Evolutionary conservation across 176 grass and related monocot genomes (phyloP).

Genomic region (Pharus latifolius): DNA sequence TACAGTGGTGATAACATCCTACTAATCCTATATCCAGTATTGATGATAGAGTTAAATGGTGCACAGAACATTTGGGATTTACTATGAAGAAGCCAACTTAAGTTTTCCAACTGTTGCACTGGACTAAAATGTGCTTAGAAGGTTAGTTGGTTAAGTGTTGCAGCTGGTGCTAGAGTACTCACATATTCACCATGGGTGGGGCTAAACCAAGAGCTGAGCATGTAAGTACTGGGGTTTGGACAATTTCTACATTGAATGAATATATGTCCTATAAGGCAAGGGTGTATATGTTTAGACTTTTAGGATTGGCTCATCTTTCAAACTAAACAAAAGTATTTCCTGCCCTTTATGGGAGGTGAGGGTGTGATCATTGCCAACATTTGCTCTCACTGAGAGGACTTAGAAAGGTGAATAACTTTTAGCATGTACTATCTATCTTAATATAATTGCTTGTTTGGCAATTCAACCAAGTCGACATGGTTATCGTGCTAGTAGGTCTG

Average conservation of each 20-base stretch:
- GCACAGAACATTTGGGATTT: neutral
- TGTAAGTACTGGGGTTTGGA: neutral
- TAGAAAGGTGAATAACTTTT: too few relatives aligned
- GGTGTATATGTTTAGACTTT: neutral
- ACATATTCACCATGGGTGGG: neutral
- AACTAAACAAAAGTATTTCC: neutral
- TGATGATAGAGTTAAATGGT: neutral
- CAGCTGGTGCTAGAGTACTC: neutral
- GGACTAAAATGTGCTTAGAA: neutral
- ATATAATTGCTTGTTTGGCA: too few relatives aligned
- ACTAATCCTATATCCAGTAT: neutral
- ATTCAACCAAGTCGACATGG: too few relatives aligned
- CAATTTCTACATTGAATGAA: neutral
- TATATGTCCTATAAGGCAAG: neutral
- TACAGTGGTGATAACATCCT: neutral
- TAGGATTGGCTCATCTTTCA: neutral
- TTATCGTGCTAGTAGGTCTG: too few relatives aligned
- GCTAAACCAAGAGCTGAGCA: neutral
- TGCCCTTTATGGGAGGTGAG: neutral
- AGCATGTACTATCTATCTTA: too few relatives aligned
- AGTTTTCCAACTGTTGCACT: neutral
- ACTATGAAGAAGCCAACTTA: neutral
- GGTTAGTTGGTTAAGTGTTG: neutral
- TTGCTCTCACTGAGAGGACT: too few relatives aligned
- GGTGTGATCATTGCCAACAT: neutral